Evolutionary conservation across 202 grass and related monocot genomes (phyloP), one percentile per base, ranked within the genome.

Genomic region (Hordeum pubiflorum): DNA sequence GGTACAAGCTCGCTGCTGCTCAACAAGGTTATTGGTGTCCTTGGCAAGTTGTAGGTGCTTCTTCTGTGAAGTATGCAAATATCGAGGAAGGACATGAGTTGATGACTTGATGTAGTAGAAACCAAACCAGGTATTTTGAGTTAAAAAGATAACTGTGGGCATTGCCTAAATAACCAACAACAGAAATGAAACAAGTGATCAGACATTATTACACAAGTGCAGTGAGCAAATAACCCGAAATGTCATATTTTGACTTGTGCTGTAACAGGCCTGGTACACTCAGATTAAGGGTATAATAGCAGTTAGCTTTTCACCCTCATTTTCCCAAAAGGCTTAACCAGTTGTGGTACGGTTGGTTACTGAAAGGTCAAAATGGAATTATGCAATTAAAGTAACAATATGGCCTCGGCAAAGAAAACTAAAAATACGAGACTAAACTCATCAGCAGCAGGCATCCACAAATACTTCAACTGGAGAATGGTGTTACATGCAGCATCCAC

Each of bases 1-100:
- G 36, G 95, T 98, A 59, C 56, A 76, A 79, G 95, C 92, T 94
- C 95, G 85, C 79, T 98, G 95, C 70, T 98, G 82, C 73, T 98
- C 95, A 79, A 93, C 80, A 79, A 91, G 90, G 73, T 98, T 92
- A 26, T 93, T 54, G 27, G 90, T 86, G 10, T 94, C 92, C 82
- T 88, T 87, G 48, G 95, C 92, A 82, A 98, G 86, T 71, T 87
- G 61, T 72, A 98, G 85, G 78, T 98, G 95, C 69, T 94, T 94
- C 82, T 98, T 98, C 95, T 98, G 88, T 74, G 27, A 80, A 76
- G 32, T 55, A 61, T 74, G 32, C 55, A 88, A 80, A 76, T 55
- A 77, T 76, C 29, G 54, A 82, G 40, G 43, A 74, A 24, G 37
- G 33, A 27, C 31, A 50, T 91, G 74, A 79, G 41, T 22, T 85